A percentile compares a stretch with the other conserved stretches of the same genome.
Conservation (phyloP, 2,329 filamentous ascomycete genomes). For the Cladosporium velox region DNA sequence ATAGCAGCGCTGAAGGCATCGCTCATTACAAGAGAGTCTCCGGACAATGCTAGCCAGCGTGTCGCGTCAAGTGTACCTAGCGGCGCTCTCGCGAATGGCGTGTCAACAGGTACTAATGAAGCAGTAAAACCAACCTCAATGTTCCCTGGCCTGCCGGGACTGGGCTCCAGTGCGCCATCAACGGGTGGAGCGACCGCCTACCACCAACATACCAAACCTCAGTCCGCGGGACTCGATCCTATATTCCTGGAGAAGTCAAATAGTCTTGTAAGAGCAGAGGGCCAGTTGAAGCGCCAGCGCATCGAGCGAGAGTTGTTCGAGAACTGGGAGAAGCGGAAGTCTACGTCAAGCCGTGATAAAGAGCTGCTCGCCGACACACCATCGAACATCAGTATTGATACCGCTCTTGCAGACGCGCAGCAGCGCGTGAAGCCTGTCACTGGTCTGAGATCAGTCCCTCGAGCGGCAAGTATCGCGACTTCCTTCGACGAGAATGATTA, state of each 20-base stretch:
- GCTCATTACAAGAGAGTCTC: conserved; percentile 20
- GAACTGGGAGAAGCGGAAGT: conserved; percentile 67
- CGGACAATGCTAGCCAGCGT: conserved; percentile 6
- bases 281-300: conserved; percentile 75
- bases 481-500: conserved; percentile 93
- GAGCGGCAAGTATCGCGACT: conserved; percentile 59
- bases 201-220: conserved; percentile 25
- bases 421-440: conserved; percentile 70
- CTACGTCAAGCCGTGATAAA: conserved; percentile 50
- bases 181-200: conserved; percentile 13
- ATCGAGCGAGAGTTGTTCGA: conserved; percentile 77
- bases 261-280: conserved; percentile 77
- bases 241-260: conserved; percentile 85
- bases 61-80: conserved; percentile 5
- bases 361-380: conserved; percentile 52
- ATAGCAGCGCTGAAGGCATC: conserved; percentile 41
- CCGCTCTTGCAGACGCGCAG: conserved; percentile 60
- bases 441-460: conserved; percentile 58
- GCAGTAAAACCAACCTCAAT: conserved; percentile 18
- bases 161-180: conserved; percentile 21
- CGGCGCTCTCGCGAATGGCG: conserved; percentile 8
- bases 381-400: conserved; percentile 45
- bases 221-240: conserved; percentile 66
- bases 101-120: conserved; percentile 3
- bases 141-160: conserved; percentile 28